phyloP scores from a whole-genome alignment of 2,329 filamentous ascomycete genomes.

The Dissoconium aciculare region DNA sequence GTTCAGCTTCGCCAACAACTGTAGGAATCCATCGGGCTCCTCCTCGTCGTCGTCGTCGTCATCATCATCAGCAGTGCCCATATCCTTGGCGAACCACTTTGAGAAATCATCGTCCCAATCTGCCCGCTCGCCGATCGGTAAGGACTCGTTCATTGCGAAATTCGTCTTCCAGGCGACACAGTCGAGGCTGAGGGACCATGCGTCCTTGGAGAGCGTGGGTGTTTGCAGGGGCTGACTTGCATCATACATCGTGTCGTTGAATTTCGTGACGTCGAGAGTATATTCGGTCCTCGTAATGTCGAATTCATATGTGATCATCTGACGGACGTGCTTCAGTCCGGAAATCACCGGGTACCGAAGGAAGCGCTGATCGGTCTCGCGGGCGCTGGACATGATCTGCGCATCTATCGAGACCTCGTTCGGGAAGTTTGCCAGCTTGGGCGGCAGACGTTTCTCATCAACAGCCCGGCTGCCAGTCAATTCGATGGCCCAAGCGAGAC shows the following conservation, averaged over 20 bases:
- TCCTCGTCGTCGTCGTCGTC: conserved; percentile 5
- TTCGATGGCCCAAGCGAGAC: conserved; percentile 22
- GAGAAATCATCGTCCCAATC: conserved; percentile 17
- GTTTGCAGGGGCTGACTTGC: too few species aligned
- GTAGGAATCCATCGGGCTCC: conserved; percentile 14
- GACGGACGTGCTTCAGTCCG: conserved; percentile 11
- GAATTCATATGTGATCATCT: conserved; percentile 18
- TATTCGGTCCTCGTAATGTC: conserved; percentile 17
- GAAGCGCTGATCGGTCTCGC: background rate
- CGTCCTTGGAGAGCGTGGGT: conserved; percentile 12
- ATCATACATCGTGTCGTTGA: conserved; percentile 13
- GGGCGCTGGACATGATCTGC: conserved; percentile 1
- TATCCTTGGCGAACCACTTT: conserved; percentile 20
- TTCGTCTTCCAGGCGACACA: conserved; percentile 18
- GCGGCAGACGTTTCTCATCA: conserved; percentile 9
- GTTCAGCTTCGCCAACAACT: conserved; percentile 18
- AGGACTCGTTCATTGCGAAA: conserved; percentile 17
- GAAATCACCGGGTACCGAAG: background rate
- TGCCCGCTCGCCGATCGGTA: conserved; percentile 15
- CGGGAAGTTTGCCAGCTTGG: conserved; percentile 10
- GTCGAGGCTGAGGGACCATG: conserved; percentile 20
- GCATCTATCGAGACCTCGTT: conserved; percentile 11
- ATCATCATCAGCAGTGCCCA: conserved; percentile 4
- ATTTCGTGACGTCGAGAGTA: conserved; percentile 18
- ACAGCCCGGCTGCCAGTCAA: conserved; percentile 12